phyloP scores from a whole-genome alignment of 2,329 filamentous ascomycete species.

The Incumbomyces delicatus region DNA sequence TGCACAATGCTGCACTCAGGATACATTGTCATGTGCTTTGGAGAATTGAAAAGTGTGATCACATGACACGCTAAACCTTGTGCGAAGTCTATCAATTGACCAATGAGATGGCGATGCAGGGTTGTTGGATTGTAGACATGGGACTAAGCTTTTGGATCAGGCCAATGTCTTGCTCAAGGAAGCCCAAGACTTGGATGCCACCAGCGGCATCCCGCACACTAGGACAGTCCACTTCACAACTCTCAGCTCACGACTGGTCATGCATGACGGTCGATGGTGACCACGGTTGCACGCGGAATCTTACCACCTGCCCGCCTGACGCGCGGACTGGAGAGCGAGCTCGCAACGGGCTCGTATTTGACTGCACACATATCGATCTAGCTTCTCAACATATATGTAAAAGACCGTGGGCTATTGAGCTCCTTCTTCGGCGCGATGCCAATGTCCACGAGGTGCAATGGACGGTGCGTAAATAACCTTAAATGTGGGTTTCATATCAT shows the following conservation, averaged over 20 bases:
- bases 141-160: not conserved
- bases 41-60: not conserved
- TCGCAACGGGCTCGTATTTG: slow-evolving; percentile 6
- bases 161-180: slow-evolving; percentile 2
- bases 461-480: not conserved
- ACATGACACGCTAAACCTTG: slow-evolving; percentile 2
- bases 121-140: slow-evolving; percentile 8
- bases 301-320: slow-evolving; percentile 12
- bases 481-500: not conserved
- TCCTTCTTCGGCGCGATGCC: slow-evolving; percentile 15
- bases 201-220: slow-evolving; percentile 10
- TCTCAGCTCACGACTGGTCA: slow-evolving; percentile 17
- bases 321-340: slow-evolving; percentile 7
- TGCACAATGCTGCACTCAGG: too few relatives aligned
- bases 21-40: not conserved
- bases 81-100: not conserved
- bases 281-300: slow-evolving; percentile 3
- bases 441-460: not conserved
- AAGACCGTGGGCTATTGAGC: slow-evolving; percentile 8
- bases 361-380: slow-evolving; percentile 4
- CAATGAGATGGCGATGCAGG: slow-evolving; percentile 17
- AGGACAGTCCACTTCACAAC: slow-evolving; percentile 16
- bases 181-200: slow-evolving; percentile 9
- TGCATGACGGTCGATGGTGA: slow-evolving; percentile 9
- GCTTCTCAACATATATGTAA: slow-evolving; percentile 10